A percentile compares a stretch with the other conserved stretches of the same genome.
Evolutionary conservation across 495 filamentous ascomycete genomes (phyloP).

Genomic region (Penicillium crystallinum): DNA sequence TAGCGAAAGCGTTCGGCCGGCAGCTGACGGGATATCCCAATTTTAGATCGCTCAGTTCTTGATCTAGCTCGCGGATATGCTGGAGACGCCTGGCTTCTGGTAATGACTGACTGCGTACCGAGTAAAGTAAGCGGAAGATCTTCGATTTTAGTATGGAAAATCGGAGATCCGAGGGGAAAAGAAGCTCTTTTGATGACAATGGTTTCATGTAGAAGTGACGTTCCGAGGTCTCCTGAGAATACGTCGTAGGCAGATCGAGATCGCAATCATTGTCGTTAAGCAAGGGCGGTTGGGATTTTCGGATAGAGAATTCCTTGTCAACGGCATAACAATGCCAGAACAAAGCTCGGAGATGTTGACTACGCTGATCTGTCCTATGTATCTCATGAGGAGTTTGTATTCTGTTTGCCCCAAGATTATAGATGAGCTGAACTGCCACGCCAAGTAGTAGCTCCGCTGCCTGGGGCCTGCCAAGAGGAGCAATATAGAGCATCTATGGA

Average conservation of each 20-base stretch:
- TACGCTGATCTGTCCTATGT: constrained; percentile 2
- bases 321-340: constrained; percentile 36
- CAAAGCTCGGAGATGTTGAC: constrained; percentile 24
- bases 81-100: constrained; percentile 21
- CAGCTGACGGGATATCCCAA: constrained; percentile 14
- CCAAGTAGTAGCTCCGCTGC: constrained; percentile 18
- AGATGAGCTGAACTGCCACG: constrained; percentile 18
- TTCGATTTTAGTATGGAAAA: constrained; percentile 27
- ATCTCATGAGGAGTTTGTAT: neutral
- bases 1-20: constrained; percentile 21
- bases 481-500: constrained; percentile 19
- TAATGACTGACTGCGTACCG: constrained; percentile 4
- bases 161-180: constrained; percentile 27
- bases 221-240: constrained; percentile 15
- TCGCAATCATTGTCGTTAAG: constrained; percentile 31
- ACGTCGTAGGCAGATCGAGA: constrained; percentile 22
- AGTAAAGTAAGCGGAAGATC: constrained; percentile 24
- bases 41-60: constrained; percentile 22
- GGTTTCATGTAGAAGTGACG: constrained; percentile 20
- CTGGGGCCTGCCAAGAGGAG: constrained; percentile 20
- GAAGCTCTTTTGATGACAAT: constrained; percentile 18
- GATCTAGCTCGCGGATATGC: constrained; percentile 23
- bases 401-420: constrained; percentile 19
- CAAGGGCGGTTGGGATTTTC: constrained; percentile 21
- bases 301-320: constrained; percentile 32